Base-by-base conservation (phyloP, 2,329 filamentous ascomycete genomes). In the Neofusicoccum sp. region DNA sequence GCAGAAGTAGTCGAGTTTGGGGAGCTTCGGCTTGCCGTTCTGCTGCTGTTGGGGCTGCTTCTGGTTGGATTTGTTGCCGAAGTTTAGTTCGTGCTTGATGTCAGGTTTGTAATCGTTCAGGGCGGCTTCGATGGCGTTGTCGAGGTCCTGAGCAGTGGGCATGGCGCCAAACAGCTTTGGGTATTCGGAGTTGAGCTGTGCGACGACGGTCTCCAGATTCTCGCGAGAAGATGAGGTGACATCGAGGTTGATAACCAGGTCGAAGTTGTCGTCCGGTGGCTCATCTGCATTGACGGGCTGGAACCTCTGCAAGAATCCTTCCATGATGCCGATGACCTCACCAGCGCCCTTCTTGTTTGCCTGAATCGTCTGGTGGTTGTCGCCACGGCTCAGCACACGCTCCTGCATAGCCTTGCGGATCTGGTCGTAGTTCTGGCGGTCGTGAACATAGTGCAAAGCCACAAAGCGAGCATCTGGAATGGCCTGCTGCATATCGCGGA, bases 361-460 rank as follows among this genome's bases (percentile, higher is more conserved):
- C 69, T 95, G 92, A 62, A 99, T 98, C 0, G 95, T 99, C 76
- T 99, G 95, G 73, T 99, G 95, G 70, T 98, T 98, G 74, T 99
- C 92, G 12, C 95, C 95, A 24, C 95, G 89, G 5, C 86, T 83
- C 20, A 97, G 78, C 0, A 99, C 91, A 53, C 95, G 87, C 64
- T 87, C 83, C 61, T 86, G 87, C 1, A 92, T 96, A 28, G 93
- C 81, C 61, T 84, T 79, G 45, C 90, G 85, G 63, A 98, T 90
- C 33, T 84, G 80, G 53, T 89, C 83, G 6, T 95, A 84, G 65
- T 91, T 78, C 40, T 78, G 69, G 16, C 75, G 79, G 61, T 92
- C 85, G 70, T 98, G 95, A 6, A 90, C 87, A 70, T 93, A 99
- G 69, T 98, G 89, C 11, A 99, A 80, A 24, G 92, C 93, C 14